These are phyloP conservation scores for Ambrosia hybrid DNA, from an alignment of 140 eudicot species.

Conservation along the genomic window DNA sequence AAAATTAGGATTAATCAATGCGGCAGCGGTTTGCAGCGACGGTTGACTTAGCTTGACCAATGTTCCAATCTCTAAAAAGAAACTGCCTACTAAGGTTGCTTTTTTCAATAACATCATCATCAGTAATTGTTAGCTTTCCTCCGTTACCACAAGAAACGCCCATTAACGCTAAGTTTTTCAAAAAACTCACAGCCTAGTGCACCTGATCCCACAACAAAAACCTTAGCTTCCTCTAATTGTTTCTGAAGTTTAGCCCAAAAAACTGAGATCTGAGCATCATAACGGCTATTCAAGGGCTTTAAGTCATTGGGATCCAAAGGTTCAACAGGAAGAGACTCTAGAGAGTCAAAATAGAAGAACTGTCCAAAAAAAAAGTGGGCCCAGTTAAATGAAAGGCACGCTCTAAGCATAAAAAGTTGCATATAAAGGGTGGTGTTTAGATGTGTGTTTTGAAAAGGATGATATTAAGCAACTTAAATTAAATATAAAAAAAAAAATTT, in stretches of 20 bases:
- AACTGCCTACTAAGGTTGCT: slow-evolving; percentile 90
- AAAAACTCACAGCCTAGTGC: slow-evolving; percentile 83
- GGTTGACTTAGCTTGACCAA: slow-evolving; percentile 88
- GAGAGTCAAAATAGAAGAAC: slow-evolving; percentile 87
- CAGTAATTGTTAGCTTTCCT: slow-evolving; percentile 76
- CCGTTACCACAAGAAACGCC: slow-evolving; percentile 69
- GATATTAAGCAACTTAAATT: neutral
- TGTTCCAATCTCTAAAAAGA: slow-evolving; percentile 85
- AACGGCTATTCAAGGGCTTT: slow-evolving; percentile 70
- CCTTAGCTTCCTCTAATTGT: slow-evolving; percentile 74
- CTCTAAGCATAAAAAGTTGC: slow-evolving; percentile 3
- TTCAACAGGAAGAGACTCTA: slow-evolving; percentile 81
- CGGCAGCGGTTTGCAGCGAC: slow-evolving; percentile 88
- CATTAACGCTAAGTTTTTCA: slow-evolving; percentile 76
- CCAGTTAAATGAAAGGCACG: neutral
- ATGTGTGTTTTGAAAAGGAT: neutral
- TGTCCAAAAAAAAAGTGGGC: slow-evolving; percentile 29
- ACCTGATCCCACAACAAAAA: slow-evolving; percentile 80
- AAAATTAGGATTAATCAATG: slow-evolving; percentile 61
- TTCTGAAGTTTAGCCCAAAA: slow-evolving; percentile 82
- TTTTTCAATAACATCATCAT: slow-evolving; percentile 85
- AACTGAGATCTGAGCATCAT: slow-evolving; percentile 91
- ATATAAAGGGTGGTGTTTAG: neutral
- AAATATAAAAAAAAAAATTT: neutral
- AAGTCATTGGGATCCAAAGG: slow-evolving; percentile 67